Conservation (phyloP, 192 early-diverging fungal genomes). For the Cladochytrium replicatum region DNA sequence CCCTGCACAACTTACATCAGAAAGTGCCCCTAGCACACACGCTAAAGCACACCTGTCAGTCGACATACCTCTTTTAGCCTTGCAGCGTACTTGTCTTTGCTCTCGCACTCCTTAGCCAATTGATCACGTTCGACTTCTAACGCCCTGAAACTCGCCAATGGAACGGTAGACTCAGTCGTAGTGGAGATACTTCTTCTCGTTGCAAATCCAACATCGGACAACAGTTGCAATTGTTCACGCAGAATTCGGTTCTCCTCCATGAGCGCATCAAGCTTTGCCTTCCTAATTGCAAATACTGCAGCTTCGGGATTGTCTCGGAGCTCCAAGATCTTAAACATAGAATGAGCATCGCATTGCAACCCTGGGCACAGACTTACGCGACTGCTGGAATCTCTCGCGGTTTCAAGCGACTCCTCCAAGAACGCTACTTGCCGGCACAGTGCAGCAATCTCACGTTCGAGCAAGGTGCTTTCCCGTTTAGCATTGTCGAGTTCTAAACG, state of each 20-base stretch:
- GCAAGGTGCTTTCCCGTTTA: conserved; percentile 25
- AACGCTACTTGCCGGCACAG: conserved; percentile 44
- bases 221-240: conserved; percentile 24
- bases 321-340: conserved; percentile 45
- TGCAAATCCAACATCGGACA: not conserved
- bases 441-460: conserved; percentile 23
- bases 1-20: no score
- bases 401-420: conserved; percentile 53
- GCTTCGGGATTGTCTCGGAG: conserved; percentile 69
- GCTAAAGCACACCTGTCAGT: no score
- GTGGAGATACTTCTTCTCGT: conserved; percentile 7
- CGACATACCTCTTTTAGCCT: conserved; percentile 65
- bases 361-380: no score
- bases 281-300: conserved; percentile 55
- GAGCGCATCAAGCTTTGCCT: conserved; percentile 54
- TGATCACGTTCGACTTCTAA: conserved; percentile 46
- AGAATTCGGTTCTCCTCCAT: conserved; percentile 59
- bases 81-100: conserved; percentile 54
- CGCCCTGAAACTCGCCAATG: conserved; percentile 43
- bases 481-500: no score
- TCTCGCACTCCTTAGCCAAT: conserved; percentile 42
- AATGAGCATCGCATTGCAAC: no score
- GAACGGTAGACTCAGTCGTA: conserved; percentile 24
- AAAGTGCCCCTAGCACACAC: no score
- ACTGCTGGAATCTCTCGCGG: conserved; percentile 48